Conservation (phyloP, 176 grass and related monocot species). For the Puccinellia tenuiflora region DNA sequence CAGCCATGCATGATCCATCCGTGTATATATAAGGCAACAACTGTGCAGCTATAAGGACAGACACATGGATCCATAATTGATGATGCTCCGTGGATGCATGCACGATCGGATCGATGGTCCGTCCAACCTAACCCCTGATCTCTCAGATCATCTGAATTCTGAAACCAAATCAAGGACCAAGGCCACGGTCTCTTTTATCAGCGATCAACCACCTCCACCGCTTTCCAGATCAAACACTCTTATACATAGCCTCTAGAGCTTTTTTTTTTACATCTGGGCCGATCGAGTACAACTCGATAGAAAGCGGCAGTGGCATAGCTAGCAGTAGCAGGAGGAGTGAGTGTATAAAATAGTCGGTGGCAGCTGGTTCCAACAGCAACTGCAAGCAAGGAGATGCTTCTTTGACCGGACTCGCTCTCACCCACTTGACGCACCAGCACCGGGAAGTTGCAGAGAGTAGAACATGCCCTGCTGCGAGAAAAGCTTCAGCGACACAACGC, state of each 20-base stretch:
- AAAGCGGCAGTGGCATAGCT: not conserved
- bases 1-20: not conserved
- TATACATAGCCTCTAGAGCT: not conserved
- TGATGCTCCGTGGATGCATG: not conserved
- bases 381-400: not conserved
- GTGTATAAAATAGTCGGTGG: slow-evolving; percentile 16
- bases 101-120: not conserved
- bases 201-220: not conserved
- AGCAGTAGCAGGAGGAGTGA: no score
- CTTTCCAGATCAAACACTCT: slow-evolving; percentile 13
- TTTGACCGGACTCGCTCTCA: slow-evolving; percentile 28
- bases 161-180: not conserved
- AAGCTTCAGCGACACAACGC: slow-evolving; percentile 34
- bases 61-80: not conserved
- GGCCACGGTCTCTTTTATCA: not conserved
- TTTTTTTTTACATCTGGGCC: not conserved
- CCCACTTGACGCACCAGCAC: not conserved
- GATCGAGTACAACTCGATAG: not conserved
- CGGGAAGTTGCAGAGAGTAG: not conserved
- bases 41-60: not conserved
- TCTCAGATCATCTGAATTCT: not conserved
- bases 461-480: slow-evolving; percentile 29
- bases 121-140: not conserved
- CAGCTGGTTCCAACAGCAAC: slow-evolving; percentile 41
- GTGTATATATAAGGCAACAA: not conserved